Conservation (phyloP, 2,329 filamentous ascomycete genomes). For the Acarospora socialis region DNA sequence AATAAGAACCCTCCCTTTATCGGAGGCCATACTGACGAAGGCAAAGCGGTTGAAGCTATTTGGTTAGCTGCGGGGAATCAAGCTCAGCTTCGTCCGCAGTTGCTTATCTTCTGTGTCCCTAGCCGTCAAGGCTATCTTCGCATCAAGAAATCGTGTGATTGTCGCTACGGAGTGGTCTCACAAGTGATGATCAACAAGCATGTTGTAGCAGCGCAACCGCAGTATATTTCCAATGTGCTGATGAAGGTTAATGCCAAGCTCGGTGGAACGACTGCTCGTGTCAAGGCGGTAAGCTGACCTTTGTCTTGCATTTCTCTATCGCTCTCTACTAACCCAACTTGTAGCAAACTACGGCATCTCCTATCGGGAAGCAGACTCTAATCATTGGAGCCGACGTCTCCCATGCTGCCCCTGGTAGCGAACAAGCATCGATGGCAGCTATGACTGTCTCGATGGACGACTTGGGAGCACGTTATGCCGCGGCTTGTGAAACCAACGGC, state of each 20-base stretch:
- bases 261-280: conserved; percentile 53
- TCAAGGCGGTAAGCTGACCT: conserved; percentile 1
- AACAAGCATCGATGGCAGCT: conserved; percentile 64
- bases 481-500: conserved; percentile 70
- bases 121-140: conserved; percentile 66
- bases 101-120: conserved; percentile 65
- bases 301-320: not conserved
- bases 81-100: conserved; percentile 45
- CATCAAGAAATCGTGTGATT: conserved; percentile 81
- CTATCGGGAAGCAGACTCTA: conserved; percentile 49
- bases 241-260: conserved; percentile 98
- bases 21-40: conserved; percentile 29
- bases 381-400: conserved; percentile 87
- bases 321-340: not conserved
- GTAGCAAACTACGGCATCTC: conserved; percentile 18
- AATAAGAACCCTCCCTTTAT: conserved; percentile 34
- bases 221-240: conserved; percentile 85
- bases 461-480: conserved; percentile 60
- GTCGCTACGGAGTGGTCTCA: conserved; percentile 66
- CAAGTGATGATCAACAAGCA: conserved; percentile 66
- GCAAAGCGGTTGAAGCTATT: conserved; percentile 40
- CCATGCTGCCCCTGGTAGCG: conserved; percentile 57
- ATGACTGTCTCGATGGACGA: conserved; percentile 70
- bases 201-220: conserved; percentile 53
- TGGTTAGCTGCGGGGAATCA: conserved; percentile 41